Evolutionary conservation across 768 basidiomycete genomes (phyloP).

Genomic region (Lyophyllum decastes): DNA sequence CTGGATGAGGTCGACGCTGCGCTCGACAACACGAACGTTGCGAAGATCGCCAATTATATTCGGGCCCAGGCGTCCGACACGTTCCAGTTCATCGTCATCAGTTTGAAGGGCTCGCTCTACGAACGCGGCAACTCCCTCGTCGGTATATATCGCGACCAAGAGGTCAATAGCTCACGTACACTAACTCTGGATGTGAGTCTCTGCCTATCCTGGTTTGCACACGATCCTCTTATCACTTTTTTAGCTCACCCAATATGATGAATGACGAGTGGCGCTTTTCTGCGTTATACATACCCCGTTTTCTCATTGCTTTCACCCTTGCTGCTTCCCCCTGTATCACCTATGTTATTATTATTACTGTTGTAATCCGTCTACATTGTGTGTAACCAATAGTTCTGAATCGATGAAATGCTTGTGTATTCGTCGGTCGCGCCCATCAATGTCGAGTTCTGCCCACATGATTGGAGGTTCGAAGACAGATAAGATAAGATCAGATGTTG

Average conservation of each 20-base stretch:
- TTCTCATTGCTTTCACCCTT: not conserved
- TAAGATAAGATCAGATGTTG: too few relatives aligned
- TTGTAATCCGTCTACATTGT: not conserved
- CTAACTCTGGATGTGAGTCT: constrained; percentile 84
- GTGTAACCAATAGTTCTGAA: too few relatives aligned
- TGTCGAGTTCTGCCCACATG: too few relatives aligned
- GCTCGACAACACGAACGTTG: constrained; percentile 97
- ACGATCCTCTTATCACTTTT: not conserved
- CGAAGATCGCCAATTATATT: constrained; percentile 93
- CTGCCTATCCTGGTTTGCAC: not conserved
- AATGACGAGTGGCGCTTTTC: constrained; percentile 26
- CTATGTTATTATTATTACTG: not conserved
- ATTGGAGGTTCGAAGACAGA: too few relatives aligned
- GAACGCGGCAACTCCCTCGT: constrained; percentile 89
- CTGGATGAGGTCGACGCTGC: constrained; percentile 99
- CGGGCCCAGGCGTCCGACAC: constrained; percentile 76
- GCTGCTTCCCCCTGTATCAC: not conserved
- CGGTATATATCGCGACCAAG: constrained; percentile 93
- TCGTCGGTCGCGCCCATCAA: too few relatives aligned
- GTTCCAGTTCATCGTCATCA: constrained; percentile 98
- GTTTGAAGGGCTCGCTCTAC: constrained; percentile 90
- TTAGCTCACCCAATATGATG: constrained; percentile 66
- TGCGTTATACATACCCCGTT: not conserved
- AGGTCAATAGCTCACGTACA: constrained; percentile 88
- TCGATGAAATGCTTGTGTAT: too few relatives aligned